Evolutionary conservation across 768 basidiomycete species (phyloP).

Genomic region (Coprinopsis sp.): DNA sequence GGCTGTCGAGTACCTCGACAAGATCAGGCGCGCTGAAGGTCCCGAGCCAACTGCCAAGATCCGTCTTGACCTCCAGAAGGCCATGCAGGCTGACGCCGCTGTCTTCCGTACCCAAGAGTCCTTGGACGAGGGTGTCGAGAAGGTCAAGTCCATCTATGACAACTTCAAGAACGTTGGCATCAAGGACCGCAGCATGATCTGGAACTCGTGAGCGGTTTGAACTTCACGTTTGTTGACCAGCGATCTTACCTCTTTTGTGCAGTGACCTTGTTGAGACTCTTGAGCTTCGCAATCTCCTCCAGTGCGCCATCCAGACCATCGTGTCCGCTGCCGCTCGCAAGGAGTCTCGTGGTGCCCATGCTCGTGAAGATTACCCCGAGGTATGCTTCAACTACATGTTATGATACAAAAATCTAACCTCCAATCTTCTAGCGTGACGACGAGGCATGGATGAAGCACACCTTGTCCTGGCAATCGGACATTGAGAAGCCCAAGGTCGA

Average conservation of each 20-base stretch:
- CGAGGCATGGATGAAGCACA: constrained; percentile 91
- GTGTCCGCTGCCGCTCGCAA: constrained; percentile 88
- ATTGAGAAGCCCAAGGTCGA: constrained; percentile 73
- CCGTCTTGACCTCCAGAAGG: constrained; percentile 96
- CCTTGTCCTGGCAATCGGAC: constrained; percentile 89
- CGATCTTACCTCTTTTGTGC: constrained; percentile 8
- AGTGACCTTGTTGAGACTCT: constrained; percentile 97
- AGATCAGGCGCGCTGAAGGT: constrained; percentile 79
- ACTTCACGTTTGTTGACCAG: not conserved
- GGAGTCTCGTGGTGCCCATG: constrained; percentile 98
- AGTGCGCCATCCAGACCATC: constrained; percentile 95
- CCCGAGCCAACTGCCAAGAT: constrained; percentile 85
- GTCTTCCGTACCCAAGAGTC: constrained; percentile 92
- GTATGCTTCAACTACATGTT: constrained; percentile 36
- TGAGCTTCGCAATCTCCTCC: constrained; percentile 93
- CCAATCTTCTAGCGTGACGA: constrained; percentile 74
- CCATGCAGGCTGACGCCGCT: constrained; percentile 96
- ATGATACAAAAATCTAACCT: not conserved
- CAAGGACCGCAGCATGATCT: constrained; percentile 99
- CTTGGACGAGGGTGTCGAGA: constrained; percentile 89
- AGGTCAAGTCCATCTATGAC: constrained; percentile 81
- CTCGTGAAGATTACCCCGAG: constrained; percentile 97
- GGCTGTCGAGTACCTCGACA: constrained; percentile 84
- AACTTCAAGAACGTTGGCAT: constrained; percentile 89
- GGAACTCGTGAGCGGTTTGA: constrained; percentile 79